These are phyloP conservation scores for Collariella sp. DNA, from an alignment of 495 filamentous ascomycete species.

Conservation along the genomic window DNA sequence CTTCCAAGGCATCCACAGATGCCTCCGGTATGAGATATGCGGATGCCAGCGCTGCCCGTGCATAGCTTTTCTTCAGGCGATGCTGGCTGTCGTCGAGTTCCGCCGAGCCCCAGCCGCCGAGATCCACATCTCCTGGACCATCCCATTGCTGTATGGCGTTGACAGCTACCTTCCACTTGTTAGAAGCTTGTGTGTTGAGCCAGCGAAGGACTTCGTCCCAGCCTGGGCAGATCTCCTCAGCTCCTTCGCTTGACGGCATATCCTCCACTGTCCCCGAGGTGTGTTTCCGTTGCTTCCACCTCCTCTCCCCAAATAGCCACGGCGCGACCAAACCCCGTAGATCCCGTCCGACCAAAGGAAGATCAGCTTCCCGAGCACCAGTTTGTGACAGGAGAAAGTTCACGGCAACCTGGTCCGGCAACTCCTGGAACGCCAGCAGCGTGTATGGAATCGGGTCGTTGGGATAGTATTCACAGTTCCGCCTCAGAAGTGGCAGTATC, in stretches of 20 bases:
- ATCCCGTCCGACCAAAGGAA: conserved; percentile 55
- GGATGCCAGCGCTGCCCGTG: conserved; percentile 61
- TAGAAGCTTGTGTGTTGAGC: conserved; percentile 52
- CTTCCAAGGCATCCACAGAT: conserved; percentile 49
- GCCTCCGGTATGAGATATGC: conserved; percentile 60
- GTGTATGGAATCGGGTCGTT: conserved; percentile 46
- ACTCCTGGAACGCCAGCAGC: conserved; percentile 50
- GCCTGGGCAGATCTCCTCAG: conserved; percentile 35
- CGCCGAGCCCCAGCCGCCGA: conserved; percentile 56
- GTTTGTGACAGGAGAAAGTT: conserved; percentile 61
- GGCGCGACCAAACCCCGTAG: conserved; percentile 68
- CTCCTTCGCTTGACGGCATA: background rate
- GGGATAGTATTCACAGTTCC: conserved; percentile 80
- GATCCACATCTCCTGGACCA: conserved; percentile 70
- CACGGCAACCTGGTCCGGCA: conserved; percentile 56
- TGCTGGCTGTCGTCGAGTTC: conserved; percentile 46
- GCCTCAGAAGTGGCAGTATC: conserved; percentile 66
- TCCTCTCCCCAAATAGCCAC: conserved; percentile 67
- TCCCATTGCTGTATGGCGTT: conserved; percentile 65
- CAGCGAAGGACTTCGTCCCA: conserved; percentile 78
- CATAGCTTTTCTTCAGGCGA: conserved; percentile 54
- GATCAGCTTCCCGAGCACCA: conserved; percentile 30
- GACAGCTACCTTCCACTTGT: conserved; percentile 49
- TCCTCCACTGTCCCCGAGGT: background rate
- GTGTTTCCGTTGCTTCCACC: conserved; percentile 38